Evolutionary conservation across 257 asterid species (phyloP).

Genomic region (Fraxinus cuspidata): DNA sequence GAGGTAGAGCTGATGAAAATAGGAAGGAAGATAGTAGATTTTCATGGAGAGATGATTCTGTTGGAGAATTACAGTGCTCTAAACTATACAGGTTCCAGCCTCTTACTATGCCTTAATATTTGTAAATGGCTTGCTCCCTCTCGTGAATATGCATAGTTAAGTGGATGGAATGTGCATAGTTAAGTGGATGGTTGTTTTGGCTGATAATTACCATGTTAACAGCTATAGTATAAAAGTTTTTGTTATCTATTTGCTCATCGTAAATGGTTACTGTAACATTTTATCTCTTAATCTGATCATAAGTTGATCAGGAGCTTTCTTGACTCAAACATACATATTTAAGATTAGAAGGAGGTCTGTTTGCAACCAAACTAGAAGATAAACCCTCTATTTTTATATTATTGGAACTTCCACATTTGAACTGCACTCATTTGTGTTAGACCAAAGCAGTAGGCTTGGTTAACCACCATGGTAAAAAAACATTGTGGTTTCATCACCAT

Average conservation of each 20-base stretch:
- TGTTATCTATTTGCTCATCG: neutral
- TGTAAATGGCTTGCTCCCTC: neutral
- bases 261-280: neutral
- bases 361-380: neutral
- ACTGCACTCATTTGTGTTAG: no score
- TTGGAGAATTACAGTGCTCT: conserved; percentile 86
- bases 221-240: conserved; percentile 12
- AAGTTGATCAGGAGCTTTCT: no score
- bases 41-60: conserved; percentile 89
- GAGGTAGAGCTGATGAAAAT: conserved; percentile 54
- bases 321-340: neutral
- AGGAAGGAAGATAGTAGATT: conserved; percentile 67
- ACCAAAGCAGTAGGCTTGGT: no score
- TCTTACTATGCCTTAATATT: neutral
- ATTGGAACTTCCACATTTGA: no score
- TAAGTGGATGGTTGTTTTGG: neutral
- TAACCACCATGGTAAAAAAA: no score
- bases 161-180: no score
- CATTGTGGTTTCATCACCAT: no score
- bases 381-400: neutral
- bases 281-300: neutral
- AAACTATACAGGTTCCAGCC: conserved; percentile 68
- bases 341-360: neutral
- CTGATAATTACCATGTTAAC: conserved; percentile 9
- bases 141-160: neutral